phyloP scores from a whole-genome alignment of 768 basidiomycete species.

The Megacollybia marginata region DNA sequence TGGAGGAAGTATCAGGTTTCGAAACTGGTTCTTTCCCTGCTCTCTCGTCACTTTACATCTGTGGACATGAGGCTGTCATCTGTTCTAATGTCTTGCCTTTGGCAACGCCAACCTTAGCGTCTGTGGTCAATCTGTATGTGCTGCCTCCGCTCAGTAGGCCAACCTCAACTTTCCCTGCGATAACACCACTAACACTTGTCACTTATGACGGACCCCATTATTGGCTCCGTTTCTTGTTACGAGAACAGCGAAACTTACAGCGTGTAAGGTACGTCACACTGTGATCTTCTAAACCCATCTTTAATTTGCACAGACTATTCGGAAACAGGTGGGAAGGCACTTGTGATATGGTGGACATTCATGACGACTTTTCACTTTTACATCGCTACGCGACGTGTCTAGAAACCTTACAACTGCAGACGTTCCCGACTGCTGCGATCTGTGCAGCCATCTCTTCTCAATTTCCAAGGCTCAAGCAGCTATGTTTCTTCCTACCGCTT shows the following conservation, averaged over 20 bases:
- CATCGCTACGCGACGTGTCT: constrained; percentile 5
- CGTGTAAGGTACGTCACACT: background rate
- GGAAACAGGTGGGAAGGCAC: constrained; percentile 8
- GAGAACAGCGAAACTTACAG: constrained; percentile 5
- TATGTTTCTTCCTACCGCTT: constrained; percentile 7
- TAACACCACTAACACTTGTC: background rate
- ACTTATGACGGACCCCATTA: constrained; percentile 5
- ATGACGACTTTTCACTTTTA: constrained; percentile 3
- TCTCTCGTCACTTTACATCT: background rate
- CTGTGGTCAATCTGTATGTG: background rate
- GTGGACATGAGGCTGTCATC: background rate
- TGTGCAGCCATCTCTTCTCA: constrained; percentile 4
- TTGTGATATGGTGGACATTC: constrained; percentile 8
- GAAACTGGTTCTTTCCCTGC: background rate
- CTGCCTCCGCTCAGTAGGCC: background rate
- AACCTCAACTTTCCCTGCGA: background rate
- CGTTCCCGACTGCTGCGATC: constrained; percentile 7
- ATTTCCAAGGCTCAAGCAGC: constrained; percentile 6
- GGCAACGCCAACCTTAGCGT: background rate
- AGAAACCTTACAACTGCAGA: constrained; percentile 6
- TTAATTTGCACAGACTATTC: background rate
- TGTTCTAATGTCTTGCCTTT: background rate
- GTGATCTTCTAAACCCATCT: too few relatives aligned
- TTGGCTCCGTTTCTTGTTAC: background rate
- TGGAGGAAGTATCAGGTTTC: background rate